Percentiles rank a stretch among this genome's conserved stretches.
These are phyloP conservation scores for Neofusicoccum laricinum DNA, from an alignment of 2,329 filamentous ascomycete species.

Conservation along the genomic window DNA sequence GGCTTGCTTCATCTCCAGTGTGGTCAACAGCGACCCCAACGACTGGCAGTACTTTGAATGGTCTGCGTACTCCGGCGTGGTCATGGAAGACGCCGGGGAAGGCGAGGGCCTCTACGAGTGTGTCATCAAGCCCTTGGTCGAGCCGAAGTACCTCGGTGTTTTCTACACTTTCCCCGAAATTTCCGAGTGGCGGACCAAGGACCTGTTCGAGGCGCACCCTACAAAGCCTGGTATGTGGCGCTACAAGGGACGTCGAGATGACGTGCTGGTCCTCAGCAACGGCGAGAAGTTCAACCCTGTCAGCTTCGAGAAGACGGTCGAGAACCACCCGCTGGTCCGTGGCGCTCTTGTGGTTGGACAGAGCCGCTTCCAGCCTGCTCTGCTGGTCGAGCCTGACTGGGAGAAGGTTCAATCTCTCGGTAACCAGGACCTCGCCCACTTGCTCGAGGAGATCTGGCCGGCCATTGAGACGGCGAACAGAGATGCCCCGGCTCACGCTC, in stretches of 20 bases:
- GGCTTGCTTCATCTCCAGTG: slow-evolving; percentile 23
- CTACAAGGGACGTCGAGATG: slow-evolving; percentile 24
- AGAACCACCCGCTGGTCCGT: slow-evolving; percentile 25
- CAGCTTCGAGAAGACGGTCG: slow-evolving; percentile 23
- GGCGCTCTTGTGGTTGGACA: slow-evolving; percentile 33
- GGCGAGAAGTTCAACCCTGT: slow-evolving; percentile 26
- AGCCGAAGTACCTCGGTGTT: slow-evolving; percentile 15
- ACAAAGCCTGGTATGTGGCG: slow-evolving; percentile 19
- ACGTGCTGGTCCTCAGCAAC: slow-evolving; percentile 22
- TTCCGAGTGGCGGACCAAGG: slow-evolving; percentile 21
- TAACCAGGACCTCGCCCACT: slow-evolving; percentile 15
- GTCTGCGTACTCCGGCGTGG: slow-evolving; percentile 23
- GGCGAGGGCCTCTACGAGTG: slow-evolving; percentile 22
- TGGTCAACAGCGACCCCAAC: slow-evolving; percentile 16
- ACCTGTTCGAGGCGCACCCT: slow-evolving; percentile 22
- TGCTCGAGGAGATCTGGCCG: slow-evolving; percentile 47
- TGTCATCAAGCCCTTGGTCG: slow-evolving; percentile 16
- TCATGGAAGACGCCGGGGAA: slow-evolving; percentile 25
- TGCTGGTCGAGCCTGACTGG: slow-evolving; percentile 29
- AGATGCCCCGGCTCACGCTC: slow-evolving; percentile 39
- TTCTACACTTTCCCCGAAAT: slow-evolving; percentile 22
- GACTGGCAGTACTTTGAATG: slow-evolving; percentile 28
- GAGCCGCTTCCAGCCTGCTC: slow-evolving; percentile 26
- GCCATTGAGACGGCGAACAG: slow-evolving; percentile 45
- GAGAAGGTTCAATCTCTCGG: slow-evolving; percentile 14